phyloP scores from a whole-genome alignment of 345 rosid genomes.

The Gossypium turneri region DNA sequence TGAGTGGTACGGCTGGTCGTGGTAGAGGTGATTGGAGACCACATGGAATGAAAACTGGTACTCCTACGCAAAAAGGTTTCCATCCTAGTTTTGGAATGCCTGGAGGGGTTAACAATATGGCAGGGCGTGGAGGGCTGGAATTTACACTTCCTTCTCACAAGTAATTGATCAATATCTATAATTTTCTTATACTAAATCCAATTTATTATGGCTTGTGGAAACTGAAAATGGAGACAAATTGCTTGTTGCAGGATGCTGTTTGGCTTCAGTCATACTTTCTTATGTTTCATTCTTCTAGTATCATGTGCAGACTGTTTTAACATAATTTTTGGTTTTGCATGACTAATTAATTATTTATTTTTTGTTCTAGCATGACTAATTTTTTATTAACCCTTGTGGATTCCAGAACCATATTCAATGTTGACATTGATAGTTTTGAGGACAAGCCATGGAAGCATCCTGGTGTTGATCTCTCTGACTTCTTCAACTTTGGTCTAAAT shows the following conservation, averaged over 20 bases:
- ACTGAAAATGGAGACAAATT: slow-evolving; percentile 4
- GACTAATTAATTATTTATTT: not conserved
- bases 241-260: slow-evolving; percentile 9
- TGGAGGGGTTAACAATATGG: slow-evolving; percentile 54
- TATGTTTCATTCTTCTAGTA: not conserved
- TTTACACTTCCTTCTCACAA: slow-evolving; percentile 98
- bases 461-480: slow-evolving; percentile 69
- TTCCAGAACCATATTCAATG: slow-evolving; percentile 91
- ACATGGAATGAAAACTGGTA: slow-evolving; percentile 56
- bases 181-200: not conserved
- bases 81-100: slow-evolving; percentile 59
- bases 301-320: not conserved
- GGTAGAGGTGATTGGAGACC: slow-evolving; percentile 98
- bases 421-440: slow-evolving; percentile 89
- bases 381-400: slow-evolving; percentile 17
- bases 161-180: slow-evolving; percentile 42
- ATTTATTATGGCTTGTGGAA: not conserved
- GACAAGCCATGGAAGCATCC: slow-evolving; percentile 99
- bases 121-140: slow-evolving; percentile 79
- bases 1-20: slow-evolving; percentile 67
- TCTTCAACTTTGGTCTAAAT: slow-evolving; percentile 89
- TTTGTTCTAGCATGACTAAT: slow-evolving; percentile 3
- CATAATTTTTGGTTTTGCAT: not conserved
- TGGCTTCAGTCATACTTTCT: not conserved
- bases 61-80: slow-evolving; percentile 70